Conservation (phyloP, 2,329 filamentous ascomycete species). For the Penicillium concentricum region DNA sequence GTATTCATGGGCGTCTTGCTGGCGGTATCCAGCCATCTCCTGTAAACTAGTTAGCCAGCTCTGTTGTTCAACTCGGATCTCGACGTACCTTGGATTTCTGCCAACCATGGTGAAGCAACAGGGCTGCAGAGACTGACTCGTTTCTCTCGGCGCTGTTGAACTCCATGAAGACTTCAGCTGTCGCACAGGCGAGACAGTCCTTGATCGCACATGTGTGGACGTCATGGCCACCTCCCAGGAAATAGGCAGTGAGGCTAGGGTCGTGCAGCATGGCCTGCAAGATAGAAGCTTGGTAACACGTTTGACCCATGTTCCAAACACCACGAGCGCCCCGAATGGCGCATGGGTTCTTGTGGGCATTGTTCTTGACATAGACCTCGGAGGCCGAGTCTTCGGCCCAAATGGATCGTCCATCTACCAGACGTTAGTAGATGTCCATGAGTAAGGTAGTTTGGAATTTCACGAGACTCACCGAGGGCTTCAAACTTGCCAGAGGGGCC, state of each 20-base stretch:
- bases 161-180: conserved; percentile 63
- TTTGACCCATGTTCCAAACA: conserved; percentile 97
- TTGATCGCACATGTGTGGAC: conserved; percentile 63
- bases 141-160: conserved; percentile 64
- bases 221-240: conserved; percentile 85
- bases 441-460: not conserved
- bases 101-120: conserved; percentile 67
- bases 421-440: conserved; percentile 2
- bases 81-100: conserved; percentile 45
- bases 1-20: conserved; percentile 96
- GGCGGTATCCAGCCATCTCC: conserved; percentile 82
- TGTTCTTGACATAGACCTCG: conserved; percentile 71
- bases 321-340: conserved; percentile 84
- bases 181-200: conserved; percentile 59
- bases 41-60: conserved; percentile 32
- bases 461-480: conserved; percentile 4
- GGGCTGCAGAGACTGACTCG: conserved; percentile 86
- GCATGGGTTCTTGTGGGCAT: conserved; percentile 78
- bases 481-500: conserved; percentile 19
- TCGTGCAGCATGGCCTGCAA: conserved; percentile 93
- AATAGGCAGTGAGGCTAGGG: conserved; percentile 85
- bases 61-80: not conserved
- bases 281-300: conserved; percentile 96
- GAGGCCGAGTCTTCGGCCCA: conserved; percentile 57
- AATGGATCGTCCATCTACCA: conserved; percentile 34